Evolutionary conservation across 768 basidiomycete species (phyloP).

Genomic region (Tremella yokohamensis): DNA sequence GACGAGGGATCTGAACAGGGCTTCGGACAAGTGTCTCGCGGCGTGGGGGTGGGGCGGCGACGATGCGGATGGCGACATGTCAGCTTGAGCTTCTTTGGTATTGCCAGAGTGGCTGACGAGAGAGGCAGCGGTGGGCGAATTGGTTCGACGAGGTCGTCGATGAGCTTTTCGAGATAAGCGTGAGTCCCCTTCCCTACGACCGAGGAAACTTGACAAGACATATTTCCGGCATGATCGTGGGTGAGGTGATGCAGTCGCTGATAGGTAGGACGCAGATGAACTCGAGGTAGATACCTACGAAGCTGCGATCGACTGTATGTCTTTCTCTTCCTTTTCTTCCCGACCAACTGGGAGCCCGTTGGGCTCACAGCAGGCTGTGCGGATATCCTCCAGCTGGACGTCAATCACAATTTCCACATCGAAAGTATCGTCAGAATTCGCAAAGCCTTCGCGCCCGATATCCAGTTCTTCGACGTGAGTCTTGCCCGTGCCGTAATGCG

Average conservation of each 20-base stretch:
- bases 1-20: too few relatives aligned
- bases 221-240: too few relatives aligned
- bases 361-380: background rate
- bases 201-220: too few relatives aligned
- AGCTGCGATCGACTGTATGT: too few relatives aligned
- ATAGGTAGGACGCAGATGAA: too few relatives aligned
- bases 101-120: too few relatives aligned
- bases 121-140: background rate
- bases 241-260: too few relatives aligned
- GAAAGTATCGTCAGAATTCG: background rate
- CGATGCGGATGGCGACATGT: conserved; percentile 1
- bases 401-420: background rate
- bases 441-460: background rate
- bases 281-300: too few relatives aligned
- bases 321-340: too few relatives aligned
- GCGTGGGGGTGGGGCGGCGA: conserved; percentile 1
- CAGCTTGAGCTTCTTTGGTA: background rate
- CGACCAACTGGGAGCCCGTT: background rate
- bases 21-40: too few relatives aligned
- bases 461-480: background rate
- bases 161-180: background rate
- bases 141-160: conserved; percentile 3
- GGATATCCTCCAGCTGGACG: background rate
- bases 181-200: background rate
- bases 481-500: too few relatives aligned